phyloP scores from a whole-genome alignment of 2,329 filamentous ascomycete species.

The Colletotrichum gloeosporioides region DNA sequence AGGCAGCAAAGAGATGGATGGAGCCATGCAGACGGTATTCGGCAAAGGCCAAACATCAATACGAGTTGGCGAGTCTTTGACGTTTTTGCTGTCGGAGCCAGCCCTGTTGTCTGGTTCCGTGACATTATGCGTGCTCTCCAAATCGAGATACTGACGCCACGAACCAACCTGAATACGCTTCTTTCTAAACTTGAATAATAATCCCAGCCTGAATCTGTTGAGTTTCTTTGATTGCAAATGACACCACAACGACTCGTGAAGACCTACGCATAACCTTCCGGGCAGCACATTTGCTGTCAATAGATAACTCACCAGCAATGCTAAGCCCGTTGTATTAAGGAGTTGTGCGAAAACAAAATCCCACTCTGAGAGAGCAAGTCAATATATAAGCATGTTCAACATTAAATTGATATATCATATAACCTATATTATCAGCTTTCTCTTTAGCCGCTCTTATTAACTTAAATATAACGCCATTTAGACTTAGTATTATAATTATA shows the following conservation, averaged over 20 bases:
- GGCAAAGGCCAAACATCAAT: background rate
- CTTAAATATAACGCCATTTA: too few species aligned
- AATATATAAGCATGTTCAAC: too few species aligned
- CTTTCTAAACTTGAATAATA: too few species aligned
- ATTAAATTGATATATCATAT: background rate
- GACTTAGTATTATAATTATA: too few species aligned
- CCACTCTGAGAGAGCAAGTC: background rate
- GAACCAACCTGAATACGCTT: too few species aligned
- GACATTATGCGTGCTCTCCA: background rate
- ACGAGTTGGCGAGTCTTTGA: background rate
- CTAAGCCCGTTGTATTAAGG: background rate
- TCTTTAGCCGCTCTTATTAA: too few species aligned
- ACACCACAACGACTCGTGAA: background rate
- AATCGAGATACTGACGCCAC: background rate
- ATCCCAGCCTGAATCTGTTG: too few species aligned
- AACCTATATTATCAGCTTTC: rapidly evolving
- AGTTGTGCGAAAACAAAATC: background rate
- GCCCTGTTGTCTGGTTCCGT: background rate
- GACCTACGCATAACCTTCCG: background rate
- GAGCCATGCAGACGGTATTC: background rate
- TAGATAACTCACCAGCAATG: background rate
- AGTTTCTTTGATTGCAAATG: background rate
- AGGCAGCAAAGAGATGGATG: background rate
- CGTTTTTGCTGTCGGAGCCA: background rate
- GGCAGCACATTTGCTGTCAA: background rate